A percentile compares a stretch with the other conserved stretches of the same genome.
These are phyloP conservation scores for Venustampulla echinocandica DNA, from an alignment of 495 filamentous ascomycete species.

Conservation along the genomic window DNA sequence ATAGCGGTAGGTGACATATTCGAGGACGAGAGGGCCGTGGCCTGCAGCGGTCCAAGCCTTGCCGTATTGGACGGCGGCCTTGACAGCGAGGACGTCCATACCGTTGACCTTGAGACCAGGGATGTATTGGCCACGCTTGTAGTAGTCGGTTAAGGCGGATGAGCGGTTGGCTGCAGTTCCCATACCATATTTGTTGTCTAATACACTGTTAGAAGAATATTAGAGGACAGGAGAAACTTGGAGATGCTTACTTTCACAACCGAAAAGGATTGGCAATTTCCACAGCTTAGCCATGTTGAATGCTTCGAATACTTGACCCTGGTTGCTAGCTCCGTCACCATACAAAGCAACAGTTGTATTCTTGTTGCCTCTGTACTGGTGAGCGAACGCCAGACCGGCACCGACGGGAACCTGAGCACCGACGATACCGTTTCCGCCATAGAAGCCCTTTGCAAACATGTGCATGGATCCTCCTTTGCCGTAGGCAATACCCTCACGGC, in stretches of 20 bases:
- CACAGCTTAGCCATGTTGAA: constrained; percentile 99
- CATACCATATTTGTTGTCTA: constrained; percentile 99
- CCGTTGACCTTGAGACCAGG: constrained; percentile 98
- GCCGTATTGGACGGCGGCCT: constrained; percentile 86
- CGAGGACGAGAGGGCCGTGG: constrained; percentile 88
- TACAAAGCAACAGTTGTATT: constrained; percentile 85
- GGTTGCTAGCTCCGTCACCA: constrained; percentile 95
- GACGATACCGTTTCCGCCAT: constrained; percentile 97
- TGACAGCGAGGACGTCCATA: constrained; percentile 98
- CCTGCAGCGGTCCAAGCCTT: constrained; percentile 73
- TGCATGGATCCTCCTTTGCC: constrained; percentile 99
- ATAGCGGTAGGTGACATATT: constrained; percentile 99
- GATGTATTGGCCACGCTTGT: constrained; percentile 99
- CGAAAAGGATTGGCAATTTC: constrained; percentile 90
- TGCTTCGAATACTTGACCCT: constrained; percentile 98
- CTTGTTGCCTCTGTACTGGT: constrained; percentile 81
- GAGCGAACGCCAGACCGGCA: constrained; percentile 92
- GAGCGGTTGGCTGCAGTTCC: constrained; percentile 92
- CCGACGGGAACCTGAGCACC: constrained; percentile 97
- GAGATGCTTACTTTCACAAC: constrained; percentile 80
- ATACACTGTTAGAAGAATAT: constrained; percentile 14
- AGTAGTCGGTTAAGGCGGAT: constrained; percentile 95
- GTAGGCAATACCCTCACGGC: constrained; percentile 92
- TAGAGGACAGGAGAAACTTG: not conserved
- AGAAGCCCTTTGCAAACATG: constrained; percentile 98